Conservation (phyloP, 768 basidiomycete genomes). For the Fibroporia radiculosa region DNA sequence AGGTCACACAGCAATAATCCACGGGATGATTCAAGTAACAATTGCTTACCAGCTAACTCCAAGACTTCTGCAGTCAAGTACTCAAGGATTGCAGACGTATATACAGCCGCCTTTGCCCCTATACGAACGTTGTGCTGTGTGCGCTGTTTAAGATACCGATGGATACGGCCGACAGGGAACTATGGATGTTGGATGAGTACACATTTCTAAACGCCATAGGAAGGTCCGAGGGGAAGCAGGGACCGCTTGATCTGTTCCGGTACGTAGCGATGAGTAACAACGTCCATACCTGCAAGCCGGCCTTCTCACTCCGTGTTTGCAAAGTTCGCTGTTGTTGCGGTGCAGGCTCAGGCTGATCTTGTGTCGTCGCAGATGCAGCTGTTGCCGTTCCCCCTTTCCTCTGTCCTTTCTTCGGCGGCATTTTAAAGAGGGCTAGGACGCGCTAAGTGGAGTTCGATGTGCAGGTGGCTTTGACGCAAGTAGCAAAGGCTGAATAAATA, state of each 20-base stretch:
- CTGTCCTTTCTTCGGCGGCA: constrained; percentile 14
- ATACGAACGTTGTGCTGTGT: constrained; percentile 93
- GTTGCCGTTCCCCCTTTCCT: constrained; percentile 52
- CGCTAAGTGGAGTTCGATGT: neutral
- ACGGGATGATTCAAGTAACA: neutral
- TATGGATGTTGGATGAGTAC: constrained; percentile 22
- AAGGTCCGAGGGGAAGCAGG: too few relatives aligned
- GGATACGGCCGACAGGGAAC: constrained; percentile 98
- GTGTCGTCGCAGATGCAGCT: constrained; percentile 28
- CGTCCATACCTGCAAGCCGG: constrained; percentile 70
- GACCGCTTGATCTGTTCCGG: too few relatives aligned
- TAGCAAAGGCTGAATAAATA: neutral
- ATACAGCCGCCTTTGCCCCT: constrained; percentile 96
- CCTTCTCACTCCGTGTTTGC: constrained; percentile 73
- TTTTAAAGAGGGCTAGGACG: neutral
- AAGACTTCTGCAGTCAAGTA: constrained; percentile 95
- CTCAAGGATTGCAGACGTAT: constrained; percentile 92
- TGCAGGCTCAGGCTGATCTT: constrained; percentile 23
- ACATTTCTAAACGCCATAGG: constrained; percentile 38
- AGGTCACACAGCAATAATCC: too few relatives aligned
- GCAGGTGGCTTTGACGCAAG: neutral
- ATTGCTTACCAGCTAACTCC: constrained; percentile 77
- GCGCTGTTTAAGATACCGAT: constrained; percentile 87
- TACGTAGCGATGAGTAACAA: constrained; percentile 7
- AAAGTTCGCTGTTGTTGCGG: constrained; percentile 30